A percentile compares a stretch with the other conserved stretches of the same genome.
Evolutionary conservation across 495 filamentous ascomycete species (phyloP).

Genomic region (Hypoxylon trugodes): DNA sequence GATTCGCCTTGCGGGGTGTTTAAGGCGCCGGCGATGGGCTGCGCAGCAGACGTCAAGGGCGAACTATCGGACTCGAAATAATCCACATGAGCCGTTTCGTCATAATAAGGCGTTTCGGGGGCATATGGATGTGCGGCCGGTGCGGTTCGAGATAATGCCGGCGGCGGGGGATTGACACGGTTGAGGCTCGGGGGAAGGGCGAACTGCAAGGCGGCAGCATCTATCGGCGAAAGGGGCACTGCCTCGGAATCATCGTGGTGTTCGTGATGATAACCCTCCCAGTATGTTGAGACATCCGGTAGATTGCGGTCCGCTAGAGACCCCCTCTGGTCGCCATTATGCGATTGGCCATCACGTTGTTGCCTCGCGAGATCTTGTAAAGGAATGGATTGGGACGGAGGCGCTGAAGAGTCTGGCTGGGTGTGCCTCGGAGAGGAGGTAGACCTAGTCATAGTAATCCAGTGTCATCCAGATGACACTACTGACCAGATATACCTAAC

Average conservation of each 20-base stretch:
- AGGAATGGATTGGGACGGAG: slow-evolving; percentile 77
- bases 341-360: slow-evolving; percentile 54
- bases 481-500: slow-evolving; percentile 26
- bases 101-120: slow-evolving; percentile 57
- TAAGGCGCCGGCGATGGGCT: slow-evolving; percentile 72
- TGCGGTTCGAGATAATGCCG: slow-evolving; percentile 32
- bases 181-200: slow-evolving; percentile 58
- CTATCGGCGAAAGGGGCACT: slow-evolving; percentile 52
- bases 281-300: slow-evolving; percentile 56
- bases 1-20: slow-evolving; percentile 58
- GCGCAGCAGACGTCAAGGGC: slow-evolving; percentile 67
- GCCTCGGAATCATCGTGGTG: slow-evolving; percentile 42
- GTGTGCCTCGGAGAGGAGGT: slow-evolving; percentile 45
- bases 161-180: slow-evolving; percentile 45
- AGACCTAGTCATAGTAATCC: slow-evolving; percentile 41
- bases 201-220: slow-evolving; percentile 56
- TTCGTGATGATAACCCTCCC: slow-evolving; percentile 50
- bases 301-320: slow-evolving; percentile 46
- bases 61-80: slow-evolving; percentile 76
- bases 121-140: slow-evolving; percentile 48
- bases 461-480: slow-evolving; percentile 41
- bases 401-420: slow-evolving; percentile 38
- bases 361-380: slow-evolving; percentile 78
- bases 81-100: slow-evolving; percentile 61
- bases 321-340: slow-evolving; percentile 42